Evolutionary conservation across 179 eudicot genomes (phyloP).

Genomic region (Beta lomatogona): DNA sequence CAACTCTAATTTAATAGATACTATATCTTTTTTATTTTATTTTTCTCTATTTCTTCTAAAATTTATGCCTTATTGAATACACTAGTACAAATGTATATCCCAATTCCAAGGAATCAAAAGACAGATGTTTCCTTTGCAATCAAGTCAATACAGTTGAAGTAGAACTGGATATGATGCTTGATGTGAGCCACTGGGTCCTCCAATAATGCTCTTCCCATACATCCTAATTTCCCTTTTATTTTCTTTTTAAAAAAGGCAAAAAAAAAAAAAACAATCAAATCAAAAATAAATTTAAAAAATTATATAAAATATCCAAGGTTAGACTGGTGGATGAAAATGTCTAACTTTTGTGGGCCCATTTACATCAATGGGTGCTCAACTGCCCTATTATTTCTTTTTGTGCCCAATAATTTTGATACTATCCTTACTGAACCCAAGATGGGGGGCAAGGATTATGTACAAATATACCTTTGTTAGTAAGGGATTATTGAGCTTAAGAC

Average conservation of each 20-base stretch:
- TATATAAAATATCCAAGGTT: background rate
- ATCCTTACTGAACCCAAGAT: conserved; percentile 6
- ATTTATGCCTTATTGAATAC: background rate
- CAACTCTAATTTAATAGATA: background rate
- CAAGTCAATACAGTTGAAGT: conserved; percentile 23
- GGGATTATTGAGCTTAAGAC: conserved; percentile 3
- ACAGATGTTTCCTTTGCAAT: conserved; percentile 16
- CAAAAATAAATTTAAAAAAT: background rate
- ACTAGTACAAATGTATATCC: conserved; percentile 1
- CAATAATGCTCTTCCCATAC: background rate
- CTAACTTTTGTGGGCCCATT: conserved; percentile 7
- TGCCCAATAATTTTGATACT: conserved; percentile 18
- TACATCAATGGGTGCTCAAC: conserved; percentile 14
- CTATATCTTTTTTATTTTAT: background rate
- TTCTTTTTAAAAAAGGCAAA: background rate
- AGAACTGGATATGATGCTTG: conserved; percentile 15
- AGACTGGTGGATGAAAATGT: conserved; percentile 17
- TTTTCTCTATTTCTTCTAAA: background rate
- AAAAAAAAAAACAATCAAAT: background rate
- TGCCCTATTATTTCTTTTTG: conserved; percentile 23
- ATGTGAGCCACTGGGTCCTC: background rate
- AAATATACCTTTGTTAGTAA: background rate
- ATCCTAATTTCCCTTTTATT: background rate
- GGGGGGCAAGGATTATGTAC: conserved; percentile 4
- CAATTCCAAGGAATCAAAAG: conserved; percentile 18